Base-by-base conservation (phyloP, 2,329 filamentous ascomycete genomes). In the Lachnellula hyalina region DNA sequence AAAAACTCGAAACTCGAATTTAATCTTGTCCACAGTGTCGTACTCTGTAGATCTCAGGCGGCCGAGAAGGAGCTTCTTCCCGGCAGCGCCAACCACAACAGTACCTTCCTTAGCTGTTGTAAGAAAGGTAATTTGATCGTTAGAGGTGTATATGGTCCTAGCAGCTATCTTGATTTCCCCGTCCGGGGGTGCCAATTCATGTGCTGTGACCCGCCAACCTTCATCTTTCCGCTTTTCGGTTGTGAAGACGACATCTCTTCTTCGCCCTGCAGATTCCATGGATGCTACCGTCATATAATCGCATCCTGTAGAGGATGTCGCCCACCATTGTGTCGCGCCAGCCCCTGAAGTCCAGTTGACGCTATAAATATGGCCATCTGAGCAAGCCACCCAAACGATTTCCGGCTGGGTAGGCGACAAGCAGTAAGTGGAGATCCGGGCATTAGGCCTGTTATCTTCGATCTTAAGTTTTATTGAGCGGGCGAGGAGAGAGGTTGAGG, bases 401-500 rank as follows among this genome's bases (percentile, higher is more conserved):
- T 80, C 72, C 4, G 77, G 66, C 1, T 71, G 66, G 32, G 65
- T 70, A 44, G 71, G 70, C 2, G 78, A 81, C 17, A 75, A 63
- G 42, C 68, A 68, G 4, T 70, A 67, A 5, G 73, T 65, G 5
- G 75, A 69, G 32, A 76, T 68, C 62, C 54, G 69, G 54, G 42
- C 60, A 59, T 58, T 55, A 34, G 61, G 55, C 1, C 51, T 49
- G 1, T 47, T 52, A 23, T 52, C 49, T 40, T 63, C 49, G 63
- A 58, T 21, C 64, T 71, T 67, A 62, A 75, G 61, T 12, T 80
- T 74, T 48, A 96, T 85, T 53, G 84, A 83, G 62, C 90, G 85
- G 46, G 90, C 77, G 21, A 95, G 81, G 49, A 95, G 81, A 1
- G 94, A 97, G 52, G 90, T 91, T 60, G 82, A 77, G 32, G 89